Percentiles rank a stretch among this genome's conserved stretches.
These are phyloP conservation scores for Mariannaea sp. DNA, from an alignment of 2,329 filamentous ascomycete species.

Conservation along the genomic window DNA sequence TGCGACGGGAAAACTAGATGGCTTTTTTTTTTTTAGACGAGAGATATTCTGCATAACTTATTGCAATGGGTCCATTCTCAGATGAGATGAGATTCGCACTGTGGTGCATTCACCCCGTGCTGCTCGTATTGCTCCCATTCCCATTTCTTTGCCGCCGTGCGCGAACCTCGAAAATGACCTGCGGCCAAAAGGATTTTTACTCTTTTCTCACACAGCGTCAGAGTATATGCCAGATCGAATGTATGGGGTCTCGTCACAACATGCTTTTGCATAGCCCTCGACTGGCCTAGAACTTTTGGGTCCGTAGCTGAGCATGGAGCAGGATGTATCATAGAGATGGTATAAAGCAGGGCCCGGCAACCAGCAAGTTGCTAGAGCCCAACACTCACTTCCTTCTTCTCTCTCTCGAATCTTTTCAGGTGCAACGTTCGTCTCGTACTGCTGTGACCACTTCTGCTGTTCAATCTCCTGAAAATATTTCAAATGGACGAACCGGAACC, in stretches of 20 bases:
- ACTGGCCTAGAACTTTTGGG: conserved; percentile 17
- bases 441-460: neutral
- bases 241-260: conserved; percentile 17
- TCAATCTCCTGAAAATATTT: neutral
- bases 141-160: conserved; percentile 15
- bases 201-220: neutral
- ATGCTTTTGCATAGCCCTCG: conserved; percentile 18
- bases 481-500: conserved; percentile 24
- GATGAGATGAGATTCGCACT: conserved; percentile 5
- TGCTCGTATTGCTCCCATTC: conserved; percentile 2
- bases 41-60: conserved; percentile 17
- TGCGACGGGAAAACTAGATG: conserved; percentile 5
- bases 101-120: conserved; percentile 9
- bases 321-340: neutral
- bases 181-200: neutral
- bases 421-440: neutral
- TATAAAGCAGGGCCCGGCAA: conserved; percentile 21
- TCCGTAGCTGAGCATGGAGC: conserved; percentile 8
- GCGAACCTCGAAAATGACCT: neutral
- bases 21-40: neutral
- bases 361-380: conserved; percentile 10
- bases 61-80: conserved; percentile 11
- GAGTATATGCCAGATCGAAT: conserved; percentile 9
- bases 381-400: conserved; percentile 16
- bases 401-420: conserved; percentile 3